These are phyloP conservation scores for Chamaecyparis obtusa DNA, from an alignment of 75 land plant genomes.

Conservation along the genomic window DNA sequence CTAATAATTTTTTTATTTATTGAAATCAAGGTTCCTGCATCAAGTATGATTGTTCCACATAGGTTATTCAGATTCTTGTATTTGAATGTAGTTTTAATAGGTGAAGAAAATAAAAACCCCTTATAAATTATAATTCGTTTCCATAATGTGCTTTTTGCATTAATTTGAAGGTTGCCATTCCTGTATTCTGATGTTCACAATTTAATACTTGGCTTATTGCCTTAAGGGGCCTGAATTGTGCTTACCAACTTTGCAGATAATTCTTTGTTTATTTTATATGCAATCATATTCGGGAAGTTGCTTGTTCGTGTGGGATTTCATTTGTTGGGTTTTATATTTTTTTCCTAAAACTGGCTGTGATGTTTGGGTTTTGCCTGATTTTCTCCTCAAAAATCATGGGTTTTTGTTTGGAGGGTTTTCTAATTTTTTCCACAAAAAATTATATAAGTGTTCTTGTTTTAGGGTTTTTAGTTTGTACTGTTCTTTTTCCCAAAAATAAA, in stretches of 20 bases:
- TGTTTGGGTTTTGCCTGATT: too few species aligned
- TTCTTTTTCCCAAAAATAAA: too few species aligned
- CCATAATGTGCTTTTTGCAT: background rate
- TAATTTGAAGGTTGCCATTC: background rate
- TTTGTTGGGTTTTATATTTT: too few species aligned
- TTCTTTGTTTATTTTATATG: background rate
- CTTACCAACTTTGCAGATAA: background rate
- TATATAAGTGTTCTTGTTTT: too few species aligned
- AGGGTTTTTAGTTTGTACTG: too few species aligned
- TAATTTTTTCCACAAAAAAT: too few species aligned
- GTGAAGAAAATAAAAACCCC: background rate
- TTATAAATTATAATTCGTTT: background rate
- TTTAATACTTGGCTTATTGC: background rate
- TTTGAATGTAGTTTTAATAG: background rate
- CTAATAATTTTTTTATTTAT: background rate
- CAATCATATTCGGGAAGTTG: too few species aligned
- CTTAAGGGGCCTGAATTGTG: background rate
- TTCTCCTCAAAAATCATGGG: too few species aligned
- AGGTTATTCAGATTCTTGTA: background rate
- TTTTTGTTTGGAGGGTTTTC: too few species aligned
- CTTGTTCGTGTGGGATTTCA: too few species aligned
- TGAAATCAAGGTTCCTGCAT: background rate
- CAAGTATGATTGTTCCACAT: background rate
- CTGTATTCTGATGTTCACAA: too few species aligned
- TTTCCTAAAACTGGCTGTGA: too few species aligned